phyloP scores from a whole-genome alignment of 768 basidiomycete genomes.

The Multifurca ochricompacta region DNA sequence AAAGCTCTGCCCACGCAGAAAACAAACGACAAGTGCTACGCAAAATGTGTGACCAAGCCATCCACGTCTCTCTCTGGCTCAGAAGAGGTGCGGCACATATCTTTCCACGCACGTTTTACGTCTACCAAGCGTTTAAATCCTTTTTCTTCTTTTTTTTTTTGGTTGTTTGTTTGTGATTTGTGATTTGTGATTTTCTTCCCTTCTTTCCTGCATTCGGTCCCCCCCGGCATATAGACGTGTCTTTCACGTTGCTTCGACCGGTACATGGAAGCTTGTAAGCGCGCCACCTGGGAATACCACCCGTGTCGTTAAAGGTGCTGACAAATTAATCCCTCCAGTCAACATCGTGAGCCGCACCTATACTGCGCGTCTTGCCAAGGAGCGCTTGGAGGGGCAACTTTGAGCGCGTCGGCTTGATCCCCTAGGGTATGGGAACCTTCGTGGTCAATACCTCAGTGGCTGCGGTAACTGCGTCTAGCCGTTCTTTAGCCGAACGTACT shows the following conservation, averaged over 20 bases:
- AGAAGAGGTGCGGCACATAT: slow-evolving; percentile 51
- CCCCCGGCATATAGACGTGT: slow-evolving; percentile 47
- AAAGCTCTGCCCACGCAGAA: slow-evolving; percentile 38
- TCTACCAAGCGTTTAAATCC: too few species aligned
- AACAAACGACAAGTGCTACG: slow-evolving; percentile 70
- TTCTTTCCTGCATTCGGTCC: neutral
- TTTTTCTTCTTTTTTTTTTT: neutral
- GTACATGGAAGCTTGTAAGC: slow-evolving; percentile 81
- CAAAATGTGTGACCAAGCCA: slow-evolving; percentile 73
- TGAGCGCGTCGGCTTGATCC: neutral
- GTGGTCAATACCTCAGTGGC: neutral
- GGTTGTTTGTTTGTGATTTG: neutral
- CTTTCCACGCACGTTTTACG: too few species aligned
- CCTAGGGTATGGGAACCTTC: neutral
- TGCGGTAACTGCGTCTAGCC: neutral
- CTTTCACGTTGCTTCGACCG: slow-evolving; percentile 69
- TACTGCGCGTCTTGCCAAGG: slow-evolving; percentile 46
- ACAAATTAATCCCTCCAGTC: slow-evolving; percentile 36
- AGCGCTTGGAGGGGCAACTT: slow-evolving; percentile 30
- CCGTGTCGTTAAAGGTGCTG: too few species aligned
- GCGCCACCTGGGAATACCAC: neutral
- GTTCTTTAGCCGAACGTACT: neutral
- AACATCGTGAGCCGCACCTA: slow-evolving; percentile 72
- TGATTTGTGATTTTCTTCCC: too few species aligned
- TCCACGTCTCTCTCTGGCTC: slow-evolving; percentile 57